phyloP scores from a whole-genome alignment of 176 grass and related monocot species.

The Eleusine indica region DNA sequence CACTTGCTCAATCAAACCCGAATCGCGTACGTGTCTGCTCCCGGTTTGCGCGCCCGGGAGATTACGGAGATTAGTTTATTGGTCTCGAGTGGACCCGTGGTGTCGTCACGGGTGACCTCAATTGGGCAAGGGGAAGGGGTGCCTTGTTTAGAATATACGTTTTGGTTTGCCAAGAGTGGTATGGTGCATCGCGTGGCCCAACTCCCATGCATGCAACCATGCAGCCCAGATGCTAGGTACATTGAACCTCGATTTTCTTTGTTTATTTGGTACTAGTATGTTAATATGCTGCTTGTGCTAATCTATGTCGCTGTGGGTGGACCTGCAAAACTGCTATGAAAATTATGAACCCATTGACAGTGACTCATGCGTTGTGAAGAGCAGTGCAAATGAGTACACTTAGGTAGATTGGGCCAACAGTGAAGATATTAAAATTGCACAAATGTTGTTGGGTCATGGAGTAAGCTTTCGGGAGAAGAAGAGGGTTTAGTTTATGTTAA shows the following conservation, averaged over 20 bases:
- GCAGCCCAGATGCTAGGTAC: neutral
- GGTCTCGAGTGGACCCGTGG: neutral
- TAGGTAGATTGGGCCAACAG: neutral
- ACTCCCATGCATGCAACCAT: neutral
- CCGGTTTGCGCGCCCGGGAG: neutral
- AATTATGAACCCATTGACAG: neutral
- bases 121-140: neutral
- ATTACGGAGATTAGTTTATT: slow-evolving; percentile 6
- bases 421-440: neutral
- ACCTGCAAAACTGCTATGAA: neutral
- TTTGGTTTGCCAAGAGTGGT: neutral
- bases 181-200: neutral
- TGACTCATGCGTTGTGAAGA: too few species aligned
- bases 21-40: neutral
- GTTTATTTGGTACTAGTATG: neutral
- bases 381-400: neutral
- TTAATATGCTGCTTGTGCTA: neutral
- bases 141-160: neutral
- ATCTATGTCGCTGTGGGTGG: neutral
- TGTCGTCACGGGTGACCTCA: slow-evolving; percentile 56
- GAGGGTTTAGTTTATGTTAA: neutral
- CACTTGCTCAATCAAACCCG: slow-evolving; percentile 18
- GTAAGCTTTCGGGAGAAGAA: neutral
- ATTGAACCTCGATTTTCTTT: neutral
- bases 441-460: neutral